phyloP scores from a whole-genome alignment of 2,329 filamentous ascomycete species.

The Arachnopeziza araneosa region DNA sequence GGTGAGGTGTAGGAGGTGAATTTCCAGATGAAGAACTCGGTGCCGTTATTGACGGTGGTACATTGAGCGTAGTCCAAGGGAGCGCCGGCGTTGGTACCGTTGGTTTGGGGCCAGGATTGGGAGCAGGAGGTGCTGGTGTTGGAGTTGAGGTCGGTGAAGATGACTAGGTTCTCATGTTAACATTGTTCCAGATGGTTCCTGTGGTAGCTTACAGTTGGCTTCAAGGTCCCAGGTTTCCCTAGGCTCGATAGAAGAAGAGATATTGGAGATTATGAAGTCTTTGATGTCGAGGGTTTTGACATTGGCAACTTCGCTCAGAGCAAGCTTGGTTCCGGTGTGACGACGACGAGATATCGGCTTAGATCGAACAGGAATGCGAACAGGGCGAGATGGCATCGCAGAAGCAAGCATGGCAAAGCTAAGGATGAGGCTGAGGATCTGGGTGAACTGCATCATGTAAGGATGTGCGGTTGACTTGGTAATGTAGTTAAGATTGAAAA shows the following conservation, averaged over 20 bases:
- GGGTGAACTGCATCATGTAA: not conserved
- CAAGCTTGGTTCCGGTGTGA: not conserved
- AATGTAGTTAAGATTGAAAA: not conserved
- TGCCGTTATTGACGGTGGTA: conserved; percentile 1
- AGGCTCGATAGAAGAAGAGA: conserved; percentile 2
- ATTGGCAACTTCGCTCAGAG: not conserved
- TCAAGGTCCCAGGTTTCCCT: not conserved
- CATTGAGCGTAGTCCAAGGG: conserved; percentile 14
- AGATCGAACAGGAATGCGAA: not conserved
- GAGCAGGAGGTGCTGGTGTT: conserved; percentile 25
- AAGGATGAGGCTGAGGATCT: not conserved
- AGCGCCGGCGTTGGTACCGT: conserved; percentile 5
- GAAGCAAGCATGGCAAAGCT: not conserved
- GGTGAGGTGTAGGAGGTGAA: conserved; percentile 15
- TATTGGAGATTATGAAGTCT: conserved; percentile 12
- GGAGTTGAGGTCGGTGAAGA: conserved; percentile 26
- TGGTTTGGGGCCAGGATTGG: conserved; percentile 17
- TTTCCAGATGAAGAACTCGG: conserved; percentile 20
- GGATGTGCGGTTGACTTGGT: not conserved
- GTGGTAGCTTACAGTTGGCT: not conserved
- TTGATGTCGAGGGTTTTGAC: conserved; percentile 2
- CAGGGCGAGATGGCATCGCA: conserved; percentile 1
- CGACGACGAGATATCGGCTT: not conserved
- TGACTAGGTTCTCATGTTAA: conserved; percentile 12
- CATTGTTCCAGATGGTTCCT: too few species aligned